These are phyloP conservation scores for Triticum urartu DNA, from an alignment of 176 grass and related monocot genomes.

Conservation along the genomic window DNA sequence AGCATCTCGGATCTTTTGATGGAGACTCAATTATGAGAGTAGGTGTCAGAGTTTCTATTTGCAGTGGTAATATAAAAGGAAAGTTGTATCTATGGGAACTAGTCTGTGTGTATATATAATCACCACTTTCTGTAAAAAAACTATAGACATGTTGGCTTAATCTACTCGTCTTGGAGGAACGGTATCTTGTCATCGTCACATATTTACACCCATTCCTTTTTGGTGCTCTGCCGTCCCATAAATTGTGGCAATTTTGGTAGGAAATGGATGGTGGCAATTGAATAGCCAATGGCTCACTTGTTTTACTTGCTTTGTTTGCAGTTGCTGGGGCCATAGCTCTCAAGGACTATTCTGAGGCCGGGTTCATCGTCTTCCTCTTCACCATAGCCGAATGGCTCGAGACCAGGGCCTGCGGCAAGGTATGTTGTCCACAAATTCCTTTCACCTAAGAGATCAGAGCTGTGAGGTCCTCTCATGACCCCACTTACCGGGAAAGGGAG, in stretches of 20 bases:
- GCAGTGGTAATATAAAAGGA: neutral
- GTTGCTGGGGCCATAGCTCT: slow-evolving; percentile 91
- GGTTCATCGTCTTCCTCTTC: slow-evolving; percentile 92
- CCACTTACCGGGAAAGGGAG: slow-evolving; percentile 27
- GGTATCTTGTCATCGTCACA: slow-evolving; percentile 8
- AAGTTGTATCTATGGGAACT: neutral
- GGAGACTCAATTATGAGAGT: neutral
- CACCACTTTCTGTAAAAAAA: neutral
- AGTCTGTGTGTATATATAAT: neutral
- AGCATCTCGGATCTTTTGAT: neutral
- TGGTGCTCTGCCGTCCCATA: neutral
- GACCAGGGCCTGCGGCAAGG: slow-evolving; percentile 81
- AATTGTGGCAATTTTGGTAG: neutral
- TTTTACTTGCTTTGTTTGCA: slow-evolving; percentile 36
- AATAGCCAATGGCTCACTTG: slow-evolving; percentile 15
- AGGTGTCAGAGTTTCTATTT: neutral
- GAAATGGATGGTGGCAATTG: slow-evolving; percentile 8
- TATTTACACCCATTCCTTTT: neutral
- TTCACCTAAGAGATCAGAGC: neutral
- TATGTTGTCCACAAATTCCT: slow-evolving; percentile 24
- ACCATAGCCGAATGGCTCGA: slow-evolving; percentile 93
- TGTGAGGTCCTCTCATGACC: slow-evolving; percentile 5
- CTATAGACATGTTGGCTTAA: neutral
- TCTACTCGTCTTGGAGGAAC: neutral
- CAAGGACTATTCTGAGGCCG: slow-evolving; percentile 81